A percentile compares a stretch with the other conserved stretches of the same genome.
Conservation (phyloP, 108 stramenopile genomes). For the Nannochloropsis salina region DNA sequence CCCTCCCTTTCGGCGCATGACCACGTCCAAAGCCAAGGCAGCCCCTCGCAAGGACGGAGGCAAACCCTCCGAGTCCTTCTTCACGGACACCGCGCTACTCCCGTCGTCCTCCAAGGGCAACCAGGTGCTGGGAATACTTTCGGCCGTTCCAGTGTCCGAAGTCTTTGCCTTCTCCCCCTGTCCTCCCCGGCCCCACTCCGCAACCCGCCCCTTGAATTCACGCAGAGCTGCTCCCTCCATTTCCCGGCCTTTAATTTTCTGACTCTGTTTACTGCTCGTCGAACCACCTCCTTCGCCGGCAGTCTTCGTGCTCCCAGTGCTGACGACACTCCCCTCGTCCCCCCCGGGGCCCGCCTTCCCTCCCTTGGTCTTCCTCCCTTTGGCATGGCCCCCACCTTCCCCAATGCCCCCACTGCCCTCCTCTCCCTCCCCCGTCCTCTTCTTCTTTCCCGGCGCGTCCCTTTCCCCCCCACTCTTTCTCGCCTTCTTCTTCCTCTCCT, state of each 20-base stretch:
- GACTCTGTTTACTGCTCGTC: not conserved
- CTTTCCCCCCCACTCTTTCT: slow-evolving; percentile 11
- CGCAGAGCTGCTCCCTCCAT: not conserved
- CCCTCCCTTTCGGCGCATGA: not conserved
- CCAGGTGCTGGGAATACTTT: too few relatives aligned
- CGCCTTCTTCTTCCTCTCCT: not conserved
- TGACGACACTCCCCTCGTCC: not conserved
- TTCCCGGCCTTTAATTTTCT: not conserved
- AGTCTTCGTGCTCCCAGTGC: not conserved
- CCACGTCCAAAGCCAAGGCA: not conserved
- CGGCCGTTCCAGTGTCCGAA: too few relatives aligned
- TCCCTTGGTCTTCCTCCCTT: not conserved
- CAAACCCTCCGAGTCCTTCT: not conserved
- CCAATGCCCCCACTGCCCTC: not conserved
- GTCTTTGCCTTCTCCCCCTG: too few relatives aligned
- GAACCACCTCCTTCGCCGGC: not conserved
- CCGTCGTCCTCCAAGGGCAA: too few relatives aligned
- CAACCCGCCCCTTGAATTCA: not conserved
- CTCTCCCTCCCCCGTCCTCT: not conserved
- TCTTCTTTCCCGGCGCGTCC: not conserved
- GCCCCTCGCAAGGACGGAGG: not conserved
- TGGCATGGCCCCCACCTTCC: not conserved
- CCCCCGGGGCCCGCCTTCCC: not conserved
- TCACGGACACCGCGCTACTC: too few relatives aligned
- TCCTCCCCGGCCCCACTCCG: not conserved